These are phyloP conservation scores for Scleroderma bovista DNA, from an alignment of 768 basidiomycete species.

Conservation along the genomic window DNA sequence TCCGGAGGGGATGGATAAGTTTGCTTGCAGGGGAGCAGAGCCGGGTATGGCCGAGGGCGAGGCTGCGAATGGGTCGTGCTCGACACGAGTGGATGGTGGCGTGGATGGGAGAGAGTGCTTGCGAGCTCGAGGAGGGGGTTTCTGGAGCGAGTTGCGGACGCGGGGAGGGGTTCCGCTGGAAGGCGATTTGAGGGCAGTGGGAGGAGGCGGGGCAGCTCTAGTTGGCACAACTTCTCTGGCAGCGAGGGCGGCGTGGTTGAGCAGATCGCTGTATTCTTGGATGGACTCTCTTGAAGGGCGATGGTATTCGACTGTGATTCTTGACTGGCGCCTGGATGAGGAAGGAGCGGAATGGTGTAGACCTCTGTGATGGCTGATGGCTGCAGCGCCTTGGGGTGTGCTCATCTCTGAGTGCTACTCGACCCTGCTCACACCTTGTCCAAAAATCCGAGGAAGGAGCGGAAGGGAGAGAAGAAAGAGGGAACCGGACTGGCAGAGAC, in stretches of 20 bases:
- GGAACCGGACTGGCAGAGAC: neutral
- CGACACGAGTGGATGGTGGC: constrained; percentile 32
- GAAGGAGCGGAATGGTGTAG: constrained; percentile 34
- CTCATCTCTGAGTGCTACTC: constrained; percentile 27
- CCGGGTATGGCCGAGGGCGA: constrained; percentile 5
- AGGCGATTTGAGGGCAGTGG: constrained; percentile 23
- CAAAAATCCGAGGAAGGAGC: neutral
- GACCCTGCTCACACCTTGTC: too few species aligned
- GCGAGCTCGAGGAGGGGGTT: constrained; percentile 29
- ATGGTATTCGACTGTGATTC: constrained; percentile 72
- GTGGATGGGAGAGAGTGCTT: constrained; percentile 45
- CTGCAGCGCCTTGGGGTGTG: constrained; percentile 36
- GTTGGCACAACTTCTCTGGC: constrained; percentile 35
- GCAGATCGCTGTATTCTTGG: constrained; percentile 71
- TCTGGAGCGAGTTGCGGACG: constrained; percentile 19
- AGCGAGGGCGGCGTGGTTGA: constrained; percentile 49
- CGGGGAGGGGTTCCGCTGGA: constrained; percentile 17
- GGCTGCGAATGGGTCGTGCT: constrained; percentile 56
- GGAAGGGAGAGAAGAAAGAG: neutral
- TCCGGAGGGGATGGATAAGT: constrained; percentile 26
- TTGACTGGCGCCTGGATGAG: constrained; percentile 38
- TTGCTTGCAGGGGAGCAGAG: constrained; percentile 19
- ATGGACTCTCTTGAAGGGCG: constrained; percentile 70
- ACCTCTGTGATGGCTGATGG: constrained; percentile 37
- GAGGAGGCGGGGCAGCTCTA: constrained; percentile 41